These are phyloP conservation scores for Rosa chinensis DNA, from an alignment of 306 rosid species.

Conservation along the genomic window DNA sequence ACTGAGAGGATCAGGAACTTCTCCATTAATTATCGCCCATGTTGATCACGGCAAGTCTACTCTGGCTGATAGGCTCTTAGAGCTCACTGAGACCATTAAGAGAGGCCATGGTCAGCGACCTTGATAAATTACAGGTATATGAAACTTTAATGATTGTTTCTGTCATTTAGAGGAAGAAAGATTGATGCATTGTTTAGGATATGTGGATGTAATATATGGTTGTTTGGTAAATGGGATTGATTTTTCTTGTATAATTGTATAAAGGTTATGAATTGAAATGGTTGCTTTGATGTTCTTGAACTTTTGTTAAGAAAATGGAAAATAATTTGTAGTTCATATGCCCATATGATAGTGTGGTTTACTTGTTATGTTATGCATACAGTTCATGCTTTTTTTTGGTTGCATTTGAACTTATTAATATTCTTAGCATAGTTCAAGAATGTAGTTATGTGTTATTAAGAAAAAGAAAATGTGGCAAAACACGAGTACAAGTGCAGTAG, in stretches of 20 bases:
- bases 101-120: constrained; percentile 92
- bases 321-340: neutral
- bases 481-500: too few relatives aligned
- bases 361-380: neutral
- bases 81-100: constrained; percentile 93
- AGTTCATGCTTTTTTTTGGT: neutral
- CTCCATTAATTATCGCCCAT: constrained; percentile 74
- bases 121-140: constrained; percentile 78
- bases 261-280: neutral
- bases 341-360: neutral
- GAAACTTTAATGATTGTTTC: neutral
- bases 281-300: too few relatives aligned
- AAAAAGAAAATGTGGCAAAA: neutral
- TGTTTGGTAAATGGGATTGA: neutral
- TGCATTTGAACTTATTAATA: neutral
- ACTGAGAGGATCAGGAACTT: constrained; percentile 74
- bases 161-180: neutral
- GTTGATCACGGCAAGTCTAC: constrained; percentile 86
- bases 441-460: neutral
- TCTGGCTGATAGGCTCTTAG: constrained; percentile 80
- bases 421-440: neutral
- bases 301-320: neutral
- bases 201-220: neutral
- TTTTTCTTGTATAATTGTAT: neutral
- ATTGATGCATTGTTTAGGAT: neutral